phyloP scores from a whole-genome alignment of 768 basidiomycete genomes.

The Sporobolomyces phaffii region DNA sequence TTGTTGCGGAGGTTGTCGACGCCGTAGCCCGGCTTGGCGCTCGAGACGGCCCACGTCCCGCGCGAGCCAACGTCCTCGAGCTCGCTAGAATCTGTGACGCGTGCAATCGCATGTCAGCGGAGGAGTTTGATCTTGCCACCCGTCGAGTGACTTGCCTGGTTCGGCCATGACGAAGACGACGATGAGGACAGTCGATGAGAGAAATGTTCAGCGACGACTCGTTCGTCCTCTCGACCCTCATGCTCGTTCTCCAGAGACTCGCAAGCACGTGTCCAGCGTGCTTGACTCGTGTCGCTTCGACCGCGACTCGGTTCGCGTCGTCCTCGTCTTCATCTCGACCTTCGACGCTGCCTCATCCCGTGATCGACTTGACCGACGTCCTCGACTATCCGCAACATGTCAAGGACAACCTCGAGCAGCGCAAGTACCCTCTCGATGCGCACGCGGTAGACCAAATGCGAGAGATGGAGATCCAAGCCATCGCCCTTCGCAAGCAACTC shows the following conservation, averaged over 20 bases:
- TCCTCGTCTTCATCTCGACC: slow-evolving; percentile 16
- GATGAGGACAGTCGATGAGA: too few relatives aligned
- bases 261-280: not conserved
- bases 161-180: not conserved
- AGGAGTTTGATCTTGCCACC: too few relatives aligned
- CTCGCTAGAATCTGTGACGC: slow-evolving; percentile 14
- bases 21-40: slow-evolving; percentile 92
- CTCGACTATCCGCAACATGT: slow-evolving; percentile 1
- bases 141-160: slow-evolving; percentile 13
- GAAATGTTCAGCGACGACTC: not conserved
- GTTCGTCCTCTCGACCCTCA: not conserved
- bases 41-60: slow-evolving; percentile 93
- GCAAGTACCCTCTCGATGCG: slow-evolving; percentile 17
- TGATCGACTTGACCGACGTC: slow-evolving; percentile 28
- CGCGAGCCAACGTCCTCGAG: slow-evolving; percentile 60
- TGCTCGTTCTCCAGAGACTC: not conserved
- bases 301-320: slow-evolving; percentile 12
- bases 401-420: slow-evolving; percentile 24
- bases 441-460: slow-evolving; percentile 13
- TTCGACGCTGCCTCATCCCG: slow-evolving; percentile 25
- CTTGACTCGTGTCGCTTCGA: not conserved
- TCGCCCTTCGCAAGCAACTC: slow-evolving; percentile 17
- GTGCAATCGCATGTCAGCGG: not conserved
- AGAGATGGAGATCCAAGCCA: slow-evolving; percentile 15
- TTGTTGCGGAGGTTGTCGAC: slow-evolving; percentile 81